Evolutionary conservation across 2,329 filamentous ascomycete species (phyloP), one percentile per base, ranked within the genome.

Genomic region (Aspergillus alliaceus): DNA sequence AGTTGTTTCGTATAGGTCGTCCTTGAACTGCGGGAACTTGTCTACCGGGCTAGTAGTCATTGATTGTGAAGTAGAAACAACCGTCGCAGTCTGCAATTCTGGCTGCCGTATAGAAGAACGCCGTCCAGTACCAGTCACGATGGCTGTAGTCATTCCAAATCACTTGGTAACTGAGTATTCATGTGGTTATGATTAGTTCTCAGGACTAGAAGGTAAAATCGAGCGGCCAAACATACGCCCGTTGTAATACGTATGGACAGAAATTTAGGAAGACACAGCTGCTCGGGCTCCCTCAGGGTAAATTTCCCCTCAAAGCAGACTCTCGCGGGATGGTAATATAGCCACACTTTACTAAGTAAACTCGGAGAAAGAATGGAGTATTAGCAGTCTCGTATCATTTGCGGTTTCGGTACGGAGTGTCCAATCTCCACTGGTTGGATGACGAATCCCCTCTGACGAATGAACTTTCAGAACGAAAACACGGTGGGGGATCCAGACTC

Each of bases 11-110:
- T 69, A 61, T 51, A 66, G 60, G 48, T 77, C 72, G 59, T 77
- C 75, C 57, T 75, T 66, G 51, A 76, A 76, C 1, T 72, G 69
- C 42, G 77, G 77, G 51, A 80, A 80, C 56, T 77, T 72, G 61
- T 80, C 77, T 56, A 72, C 60, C 42, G 71, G 72, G 50, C 67
- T 75, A 35, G 40, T n/a, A 11, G 59, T 72, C 62, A 67, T 68
- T 24, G 66, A 59, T 54, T 75, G 71, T n/a, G 68, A 57, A 53
- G 53, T 65, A 11, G 69, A 60, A 20, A 65, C 53, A 34, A 66
- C 69, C 20, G 63, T 66, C 54, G 68, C 64, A n/a, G 68, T 62
- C 56, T 72, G 68, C 57, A 73, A 63, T 48, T 73, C 72, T 31
- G 69, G 50, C 58, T 73, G 73, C 60, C 69, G 69, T 62, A 74